Conservation (phyloP, 192 early-diverging fungal species). For the Allomyces arbusculus region DNA sequence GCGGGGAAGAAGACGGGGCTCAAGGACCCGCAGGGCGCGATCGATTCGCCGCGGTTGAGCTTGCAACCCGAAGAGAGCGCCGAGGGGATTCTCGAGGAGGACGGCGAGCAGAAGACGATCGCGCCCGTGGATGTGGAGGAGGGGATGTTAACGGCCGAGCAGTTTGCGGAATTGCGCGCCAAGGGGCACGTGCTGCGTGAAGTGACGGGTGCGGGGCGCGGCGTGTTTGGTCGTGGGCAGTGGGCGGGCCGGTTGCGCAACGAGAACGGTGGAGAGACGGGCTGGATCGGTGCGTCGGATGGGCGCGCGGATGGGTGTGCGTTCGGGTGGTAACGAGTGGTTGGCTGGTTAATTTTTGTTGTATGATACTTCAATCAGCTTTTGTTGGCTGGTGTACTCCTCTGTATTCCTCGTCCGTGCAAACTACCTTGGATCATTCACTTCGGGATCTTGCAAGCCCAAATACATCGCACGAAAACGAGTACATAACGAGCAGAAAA, state of each 20-base stretch:
- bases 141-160: conserved; percentile 18
- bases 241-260: conserved; percentile 27
- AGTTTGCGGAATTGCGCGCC: conserved; percentile 19
- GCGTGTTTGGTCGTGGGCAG: conserved; percentile 55
- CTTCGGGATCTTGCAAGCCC: no score
- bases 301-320: conserved; percentile 37
- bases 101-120: conserved; percentile 40
- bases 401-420: no score
- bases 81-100: conserved; percentile 12
- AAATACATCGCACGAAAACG: no score
- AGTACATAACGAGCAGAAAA: no score
- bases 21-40: conserved; percentile 36
- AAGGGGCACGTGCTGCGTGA: conserved; percentile 36
- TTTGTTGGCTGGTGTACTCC: no score
- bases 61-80: conserved; percentile 16
- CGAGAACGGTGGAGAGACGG: conserved; percentile 13
- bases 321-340: conserved; percentile 15
- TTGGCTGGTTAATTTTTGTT: background rate
- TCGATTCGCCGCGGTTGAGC: conserved; percentile 49
- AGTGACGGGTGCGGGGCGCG: conserved; percentile 20
- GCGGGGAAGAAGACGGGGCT: conserved; percentile 3
- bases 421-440: no score
- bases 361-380: no score
- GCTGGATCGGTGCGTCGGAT: conserved; percentile 32
- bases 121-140: conserved; percentile 38